phyloP scores from a whole-genome alignment of 2,329 filamentous ascomycete genomes.

The Arthroderma sp. region DNA sequence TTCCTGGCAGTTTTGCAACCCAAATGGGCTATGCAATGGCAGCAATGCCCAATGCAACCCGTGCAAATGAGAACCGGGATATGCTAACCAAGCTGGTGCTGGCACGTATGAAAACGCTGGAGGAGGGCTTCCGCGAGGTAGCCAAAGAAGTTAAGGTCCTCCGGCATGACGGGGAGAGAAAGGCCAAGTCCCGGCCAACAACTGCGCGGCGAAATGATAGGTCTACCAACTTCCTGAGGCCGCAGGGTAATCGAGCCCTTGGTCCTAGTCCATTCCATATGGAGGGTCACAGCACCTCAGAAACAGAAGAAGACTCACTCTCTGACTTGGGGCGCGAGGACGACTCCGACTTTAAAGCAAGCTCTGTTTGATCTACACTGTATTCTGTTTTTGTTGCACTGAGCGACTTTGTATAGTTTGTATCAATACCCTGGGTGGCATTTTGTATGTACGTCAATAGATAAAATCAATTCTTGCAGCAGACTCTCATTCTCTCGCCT shows the following conservation, averaged over 20 bases:
- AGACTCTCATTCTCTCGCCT: no score
- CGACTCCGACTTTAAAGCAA: slow-evolving; percentile 1
- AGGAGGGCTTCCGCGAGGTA: slow-evolving; percentile 83
- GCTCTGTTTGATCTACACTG: background rate
- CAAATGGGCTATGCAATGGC: slow-evolving; percentile 64
- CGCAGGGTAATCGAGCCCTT: no score
- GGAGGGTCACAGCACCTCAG: no score
- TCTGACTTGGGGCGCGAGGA: slow-evolving; percentile 2
- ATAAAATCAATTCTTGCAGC: no score
- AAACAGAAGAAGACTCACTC: no score
- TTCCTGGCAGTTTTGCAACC: slow-evolving; percentile 67
- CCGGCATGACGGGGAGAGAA: slow-evolving; percentile 30
- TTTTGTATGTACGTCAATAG: no score
- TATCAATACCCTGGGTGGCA: no score
- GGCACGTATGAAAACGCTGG: slow-evolving; percentile 81
- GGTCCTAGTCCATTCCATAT: no score
- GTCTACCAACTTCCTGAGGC: background rate
- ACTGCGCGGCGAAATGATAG: background rate
- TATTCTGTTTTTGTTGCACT: no score
- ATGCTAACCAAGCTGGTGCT: slow-evolving; percentile 71
- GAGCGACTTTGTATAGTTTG: no score
- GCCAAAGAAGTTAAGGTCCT: slow-evolving; percentile 60
- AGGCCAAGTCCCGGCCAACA: slow-evolving; percentile 1
- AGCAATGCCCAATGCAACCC: slow-evolving; percentile 36
- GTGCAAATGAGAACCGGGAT: slow-evolving; percentile 44